These are phyloP conservation scores for Flaveria bidentis DNA, from an alignment of 129 eudicot genomes.

Conservation along the genomic window DNA sequence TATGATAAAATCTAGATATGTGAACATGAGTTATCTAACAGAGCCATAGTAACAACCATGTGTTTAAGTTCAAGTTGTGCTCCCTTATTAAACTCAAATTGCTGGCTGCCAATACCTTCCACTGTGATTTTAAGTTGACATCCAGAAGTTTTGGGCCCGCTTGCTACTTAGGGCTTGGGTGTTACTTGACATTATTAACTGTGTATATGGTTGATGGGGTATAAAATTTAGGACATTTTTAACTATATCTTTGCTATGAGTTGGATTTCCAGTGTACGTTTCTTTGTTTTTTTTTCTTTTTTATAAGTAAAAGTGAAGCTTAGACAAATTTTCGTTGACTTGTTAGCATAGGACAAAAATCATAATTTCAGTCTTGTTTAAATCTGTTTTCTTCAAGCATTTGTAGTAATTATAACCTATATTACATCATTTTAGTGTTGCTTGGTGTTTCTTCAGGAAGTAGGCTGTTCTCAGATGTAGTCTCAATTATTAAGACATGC, in stretches of 20 bases:
- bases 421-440: neutral
- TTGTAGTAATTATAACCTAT: neutral
- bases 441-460: conserved; percentile 10
- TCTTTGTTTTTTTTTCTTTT: neutral
- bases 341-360: neutral
- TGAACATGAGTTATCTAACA: neutral
- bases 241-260: too few species aligned
- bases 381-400: neutral
- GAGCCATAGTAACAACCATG: neutral
- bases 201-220: neutral
- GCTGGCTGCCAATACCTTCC: neutral
- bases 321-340: neutral
- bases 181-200: neutral
- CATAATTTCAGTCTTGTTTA: neutral
- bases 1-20: neutral
- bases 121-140: neutral
- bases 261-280: too few species aligned
- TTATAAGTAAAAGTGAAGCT: neutral
- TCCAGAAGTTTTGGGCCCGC: neutral
- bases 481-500: neutral
- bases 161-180: neutral
- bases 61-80: neutral
- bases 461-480: conserved; percentile 7
- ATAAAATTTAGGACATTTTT: neutral
- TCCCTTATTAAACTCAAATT: neutral